Base-by-base conservation (phyloP, 495 filamentous ascomycete genomes). In the Aspergillus bertholletiae region DNA sequence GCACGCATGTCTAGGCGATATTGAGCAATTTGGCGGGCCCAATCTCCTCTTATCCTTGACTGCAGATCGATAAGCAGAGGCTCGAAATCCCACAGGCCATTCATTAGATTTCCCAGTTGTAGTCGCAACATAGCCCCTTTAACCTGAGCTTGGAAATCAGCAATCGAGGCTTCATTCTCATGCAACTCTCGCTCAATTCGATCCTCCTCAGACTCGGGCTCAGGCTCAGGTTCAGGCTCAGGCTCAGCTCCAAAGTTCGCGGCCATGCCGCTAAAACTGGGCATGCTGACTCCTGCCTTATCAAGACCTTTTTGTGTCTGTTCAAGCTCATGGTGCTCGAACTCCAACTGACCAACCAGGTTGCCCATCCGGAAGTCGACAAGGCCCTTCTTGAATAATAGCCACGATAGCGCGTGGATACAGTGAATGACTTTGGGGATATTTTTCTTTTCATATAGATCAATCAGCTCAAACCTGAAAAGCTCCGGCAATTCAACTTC, bases 381-480 rank as follows among this genome's bases (percentile, higher is more conserved):
- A 43, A 99, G 88, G 1, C 92, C 92, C 65, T 96, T 96, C 45
- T 95, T 85, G 73, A 88, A 97, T 7, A 99, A 81, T 35, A 97
- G 75, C 90, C 93, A 99, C 60, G 92, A 96, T 13, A 97, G 73
- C 2, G 95, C 95, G 67, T 99, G 95, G 54, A 99, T 92, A 69
- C 95, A 97, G 72, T 99, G 94, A 56, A 99, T 97, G 62, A 97
- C 95, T 71, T 96, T 99, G 0, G 95, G 95, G 6, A 97, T 92
- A 62, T 99, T 99, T 71, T 99, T 99, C 76, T 97, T 99, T 69
- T 99, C 96, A 75, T 99, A 99, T 30, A 99, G 73, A 66, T 99
- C 95, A 34, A 96, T 96, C 8, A 97, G 80, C 70, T 99, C 95
- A 71, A 99, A 99, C 56, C 92, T 84, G 69, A 99, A 99, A n/a